Evolutionary conservation across 495 filamentous ascomycete genomes (phyloP).

Genomic region (Viridothelium virens): DNA sequence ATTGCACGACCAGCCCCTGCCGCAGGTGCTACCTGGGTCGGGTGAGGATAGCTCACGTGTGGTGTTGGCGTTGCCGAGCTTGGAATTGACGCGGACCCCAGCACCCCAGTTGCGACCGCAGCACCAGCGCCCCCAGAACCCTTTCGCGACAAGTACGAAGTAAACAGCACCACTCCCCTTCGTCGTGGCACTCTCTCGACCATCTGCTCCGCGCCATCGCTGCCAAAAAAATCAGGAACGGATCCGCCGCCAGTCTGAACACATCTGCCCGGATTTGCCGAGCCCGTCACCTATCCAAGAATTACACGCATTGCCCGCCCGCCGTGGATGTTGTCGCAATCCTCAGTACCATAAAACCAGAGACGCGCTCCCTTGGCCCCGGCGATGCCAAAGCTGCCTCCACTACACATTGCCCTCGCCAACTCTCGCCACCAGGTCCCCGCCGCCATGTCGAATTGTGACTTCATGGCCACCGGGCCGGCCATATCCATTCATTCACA

Average conservation of each 20-base stretch:
- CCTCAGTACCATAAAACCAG: background rate
- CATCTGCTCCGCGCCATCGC: conserved; percentile 6
- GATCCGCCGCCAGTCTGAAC: background rate
- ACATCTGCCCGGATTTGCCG: background rate
- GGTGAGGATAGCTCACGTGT: background rate
- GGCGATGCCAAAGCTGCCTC: background rate
- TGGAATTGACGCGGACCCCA: conserved; percentile 6
- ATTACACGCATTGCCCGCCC: background rate
- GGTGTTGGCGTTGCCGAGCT: background rate
- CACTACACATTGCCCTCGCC: conserved; percentile 7
- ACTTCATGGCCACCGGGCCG: background rate
- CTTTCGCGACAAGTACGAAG: conserved; percentile 4
- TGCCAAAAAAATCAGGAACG: background rate
- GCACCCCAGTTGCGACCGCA: background rate
- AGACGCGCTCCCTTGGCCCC: background rate
- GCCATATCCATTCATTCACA: conserved; percentile 35
- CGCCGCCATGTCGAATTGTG: conserved; percentile 18
- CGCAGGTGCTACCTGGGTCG: background rate
- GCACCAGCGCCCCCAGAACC: no score
- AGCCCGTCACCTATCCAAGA: background rate
- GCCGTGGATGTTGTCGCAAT: background rate
- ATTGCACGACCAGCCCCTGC: conserved; percentile 3
- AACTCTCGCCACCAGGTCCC: conserved; percentile 18
- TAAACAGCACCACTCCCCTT: background rate
- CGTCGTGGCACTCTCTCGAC: conserved; percentile 12